Percentiles rank a stretch among this genome's conserved stretches.
These are phyloP conservation scores for Pythium dissimile DNA, from an alignment of 352 stramenopile genomes.

Conservation along the genomic window DNA sequence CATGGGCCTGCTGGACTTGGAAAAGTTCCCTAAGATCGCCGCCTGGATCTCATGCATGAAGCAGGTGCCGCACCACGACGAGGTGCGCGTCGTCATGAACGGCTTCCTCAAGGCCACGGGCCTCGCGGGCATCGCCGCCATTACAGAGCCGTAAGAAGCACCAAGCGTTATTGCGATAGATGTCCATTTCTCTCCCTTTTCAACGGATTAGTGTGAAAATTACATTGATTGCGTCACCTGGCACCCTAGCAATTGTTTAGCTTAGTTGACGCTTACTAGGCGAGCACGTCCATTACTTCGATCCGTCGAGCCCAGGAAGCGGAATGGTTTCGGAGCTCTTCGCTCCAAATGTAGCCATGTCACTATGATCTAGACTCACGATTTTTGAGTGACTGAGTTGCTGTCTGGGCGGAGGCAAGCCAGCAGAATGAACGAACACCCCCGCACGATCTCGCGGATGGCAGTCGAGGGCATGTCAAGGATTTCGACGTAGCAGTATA, in stretches of 20 bases:
- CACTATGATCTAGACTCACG: background rate
- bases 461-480: too few species aligned
- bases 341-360: background rate
- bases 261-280: too few species aligned
- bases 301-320: background rate
- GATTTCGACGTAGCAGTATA: too few species aligned
- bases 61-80: conserved; percentile 36
- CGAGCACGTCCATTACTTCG: too few species aligned
- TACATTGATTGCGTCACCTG: too few species aligned
- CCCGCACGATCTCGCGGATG: too few species aligned
- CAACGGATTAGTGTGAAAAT: too few species aligned
- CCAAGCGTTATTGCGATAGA: background rate
- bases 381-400: background rate
- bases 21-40: conserved; percentile 22
- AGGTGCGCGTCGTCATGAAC: conserved; percentile 32
- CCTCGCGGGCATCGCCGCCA: conserved; percentile 10
- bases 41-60: conserved; percentile 27
- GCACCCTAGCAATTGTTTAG: too few species aligned
- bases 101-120: conserved; percentile 21
- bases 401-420: background rate
- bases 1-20: conserved; percentile 43
- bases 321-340: background rate
- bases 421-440: too few species aligned
- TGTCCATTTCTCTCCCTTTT: too few species aligned
- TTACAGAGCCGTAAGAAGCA: conserved; percentile 8